Evolutionary conservation across 2,329 filamentous ascomycete species (phyloP).

Genomic region (Colletotrichum siamense): DNA sequence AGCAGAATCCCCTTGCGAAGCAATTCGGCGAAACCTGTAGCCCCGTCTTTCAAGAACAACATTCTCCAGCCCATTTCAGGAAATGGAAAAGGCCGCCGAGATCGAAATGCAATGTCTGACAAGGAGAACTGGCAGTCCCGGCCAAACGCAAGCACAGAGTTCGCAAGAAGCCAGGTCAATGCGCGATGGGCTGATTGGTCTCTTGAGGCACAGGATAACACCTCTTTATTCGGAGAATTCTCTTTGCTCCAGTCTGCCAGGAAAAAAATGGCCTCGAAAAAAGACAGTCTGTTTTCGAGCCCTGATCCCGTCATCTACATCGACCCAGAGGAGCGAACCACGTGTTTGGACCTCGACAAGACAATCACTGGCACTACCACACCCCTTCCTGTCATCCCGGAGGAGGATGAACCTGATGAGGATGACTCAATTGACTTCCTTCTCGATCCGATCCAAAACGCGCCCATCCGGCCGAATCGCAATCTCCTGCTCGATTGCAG

Average conservation of each 20-base stretch:
- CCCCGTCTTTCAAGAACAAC: not conserved
- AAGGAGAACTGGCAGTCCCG: not conserved
- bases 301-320: not conserved
- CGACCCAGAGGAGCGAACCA: not conserved
- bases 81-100: not conserved
- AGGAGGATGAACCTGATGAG: not conserved
- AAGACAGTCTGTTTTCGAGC: not conserved
- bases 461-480: not conserved
- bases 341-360: not conserved
- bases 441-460: not conserved
- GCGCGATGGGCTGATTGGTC: not conserved
- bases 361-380: not conserved
- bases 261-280: not conserved
- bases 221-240: not conserved
- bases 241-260: not conserved
- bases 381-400: not conserved
- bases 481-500: not conserved
- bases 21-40: not conserved
- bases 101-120: not conserved
- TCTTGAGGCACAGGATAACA: not conserved
- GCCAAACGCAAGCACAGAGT: not conserved
- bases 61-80: not conserved
- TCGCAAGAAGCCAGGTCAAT: not conserved
- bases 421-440: not conserved
- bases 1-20: not conserved